Evolutionary conservation across 768 basidiomycete species (phyloP), one percentile per base, ranked within the genome.

Genomic region (Trametes cingulata): DNA sequence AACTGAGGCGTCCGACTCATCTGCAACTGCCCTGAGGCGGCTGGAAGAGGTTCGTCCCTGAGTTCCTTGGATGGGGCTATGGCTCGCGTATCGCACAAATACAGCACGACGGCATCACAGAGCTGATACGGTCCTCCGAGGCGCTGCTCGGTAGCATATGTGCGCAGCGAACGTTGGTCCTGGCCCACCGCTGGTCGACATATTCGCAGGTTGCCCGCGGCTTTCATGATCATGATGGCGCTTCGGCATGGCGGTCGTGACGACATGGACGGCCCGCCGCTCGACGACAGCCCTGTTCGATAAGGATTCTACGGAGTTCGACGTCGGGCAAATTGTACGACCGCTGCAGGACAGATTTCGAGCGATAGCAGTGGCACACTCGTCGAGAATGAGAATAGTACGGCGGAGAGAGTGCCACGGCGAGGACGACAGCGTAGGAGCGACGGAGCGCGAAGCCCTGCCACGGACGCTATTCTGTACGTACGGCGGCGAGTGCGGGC

Each of bases 141-240:
- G 27, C 41, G 56, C 40, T 49, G 36, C 2, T 3, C 6, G 27
- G 29, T 12, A 29, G 17, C n/a, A 40, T n/a, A 19, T 27, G 10
- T 13, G 8, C 39, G 39, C 27, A 22, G 59, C 59, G 52, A 60
- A 60, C 59, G 59, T 54, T 60, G 51, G 39, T 60, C 59, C 17
- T n/a, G 14, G 43, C 29, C 17, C 9, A 47, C 37, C 6, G n/a
- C 51, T 41, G 1, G 3, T 41, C 39, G 39, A 52, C 51, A 52
- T 39, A 19, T 41, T 52, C 22, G 36, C 51, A 40, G 39, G 13
- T 14, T 22, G 14, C 6, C 14, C 0, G 14, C n/a, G n/a, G n/a
- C n/a, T n/a, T n/a, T n/a, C n/a, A n/a, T n/a, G n/a, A n/a, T n/a
- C n/a, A n/a, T 39, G 22, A 41, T 40, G 51, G 22, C 39, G 4